Evolutionary conservation across 1,139 yeast species (phyloP).

Genomic region (Diutina siamensis): DNA sequence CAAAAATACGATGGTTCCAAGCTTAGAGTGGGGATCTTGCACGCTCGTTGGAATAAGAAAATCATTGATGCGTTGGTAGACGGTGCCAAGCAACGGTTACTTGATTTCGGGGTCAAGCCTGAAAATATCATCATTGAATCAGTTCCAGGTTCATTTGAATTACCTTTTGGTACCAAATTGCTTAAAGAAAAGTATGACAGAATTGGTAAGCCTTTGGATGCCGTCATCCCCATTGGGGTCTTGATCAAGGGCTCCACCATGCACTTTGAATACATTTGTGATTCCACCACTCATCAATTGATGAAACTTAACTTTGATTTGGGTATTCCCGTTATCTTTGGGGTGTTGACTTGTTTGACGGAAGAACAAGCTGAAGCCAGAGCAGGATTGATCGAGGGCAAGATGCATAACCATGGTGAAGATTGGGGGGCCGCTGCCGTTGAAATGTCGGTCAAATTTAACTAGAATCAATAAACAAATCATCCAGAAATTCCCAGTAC

Average conservation of each 20-base stretch:
- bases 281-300: constrained; percentile 73
- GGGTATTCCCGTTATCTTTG: constrained; percentile 77
- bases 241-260: constrained; percentile 92
- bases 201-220: constrained; percentile 52
- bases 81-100: constrained; percentile 59
- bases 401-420: constrained; percentile 89
- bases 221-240: constrained; percentile 87
- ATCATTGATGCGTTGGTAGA: constrained; percentile 71
- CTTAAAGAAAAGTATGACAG: constrained; percentile 36
- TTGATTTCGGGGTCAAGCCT: constrained; percentile 56
- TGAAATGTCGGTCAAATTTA: constrained; percentile 67
- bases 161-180: constrained; percentile 68
- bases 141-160: constrained; percentile 91
- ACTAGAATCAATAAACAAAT: not conserved
- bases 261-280: constrained; percentile 97
- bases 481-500: not conserved
- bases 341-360: constrained; percentile 84
- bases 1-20: constrained; percentile 59
- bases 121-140: constrained; percentile 71
- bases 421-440: constrained; percentile 99
- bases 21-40: constrained; percentile 73
- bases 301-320: constrained; percentile 72
- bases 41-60: constrained; percentile 86
- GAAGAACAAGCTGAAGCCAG: constrained; percentile 90
- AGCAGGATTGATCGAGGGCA: constrained; percentile 72